Evolutionary conservation across 257 asterid genomes (phyloP).

Genomic region (Ilex asprella): DNA sequence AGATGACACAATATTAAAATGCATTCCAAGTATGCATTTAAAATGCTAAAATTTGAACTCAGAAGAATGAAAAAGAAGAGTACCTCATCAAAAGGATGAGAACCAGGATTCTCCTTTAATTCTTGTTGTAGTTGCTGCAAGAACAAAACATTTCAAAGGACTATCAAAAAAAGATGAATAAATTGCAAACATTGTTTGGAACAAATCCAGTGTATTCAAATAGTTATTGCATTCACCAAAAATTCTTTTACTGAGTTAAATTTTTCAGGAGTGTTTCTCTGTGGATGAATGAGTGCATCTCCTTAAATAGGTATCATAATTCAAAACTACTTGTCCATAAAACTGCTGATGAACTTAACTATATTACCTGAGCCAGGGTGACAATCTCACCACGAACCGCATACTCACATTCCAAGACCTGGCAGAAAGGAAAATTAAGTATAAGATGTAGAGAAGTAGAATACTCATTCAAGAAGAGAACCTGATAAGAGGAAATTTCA

Average conservation of each 20-base stretch:
- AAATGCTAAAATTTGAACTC: neutral
- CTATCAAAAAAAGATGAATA: neutral
- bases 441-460: too few relatives aligned
- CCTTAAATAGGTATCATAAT: too few relatives aligned
- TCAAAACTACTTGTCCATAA: too few relatives aligned
- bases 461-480: too few relatives aligned
- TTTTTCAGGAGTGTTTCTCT: neutral
- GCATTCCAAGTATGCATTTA: neutral
- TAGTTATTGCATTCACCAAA: too few relatives aligned
- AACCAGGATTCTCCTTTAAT: conserved; percentile 35
- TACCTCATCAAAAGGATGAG: conserved; percentile 64
- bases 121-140: conserved; percentile 52
- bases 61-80: neutral
- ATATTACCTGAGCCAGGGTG: conserved; percentile 73
- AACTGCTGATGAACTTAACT: neutral
- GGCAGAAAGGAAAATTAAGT: conserved; percentile 14
- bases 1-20: neutral
- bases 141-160: conserved; percentile 3
- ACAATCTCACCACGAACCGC: conserved; percentile 99
- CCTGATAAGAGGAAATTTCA: too few relatives aligned
- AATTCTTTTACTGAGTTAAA: too few relatives aligned
- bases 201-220: too few relatives aligned
- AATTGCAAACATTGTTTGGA: too few relatives aligned
- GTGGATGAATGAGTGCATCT: conserved; percentile 1
- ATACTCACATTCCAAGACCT: conserved; percentile 87